Base-by-base conservation (phyloP, 495 filamentous ascomycete species). In the Staphylotrichum tortipilum region DNA sequence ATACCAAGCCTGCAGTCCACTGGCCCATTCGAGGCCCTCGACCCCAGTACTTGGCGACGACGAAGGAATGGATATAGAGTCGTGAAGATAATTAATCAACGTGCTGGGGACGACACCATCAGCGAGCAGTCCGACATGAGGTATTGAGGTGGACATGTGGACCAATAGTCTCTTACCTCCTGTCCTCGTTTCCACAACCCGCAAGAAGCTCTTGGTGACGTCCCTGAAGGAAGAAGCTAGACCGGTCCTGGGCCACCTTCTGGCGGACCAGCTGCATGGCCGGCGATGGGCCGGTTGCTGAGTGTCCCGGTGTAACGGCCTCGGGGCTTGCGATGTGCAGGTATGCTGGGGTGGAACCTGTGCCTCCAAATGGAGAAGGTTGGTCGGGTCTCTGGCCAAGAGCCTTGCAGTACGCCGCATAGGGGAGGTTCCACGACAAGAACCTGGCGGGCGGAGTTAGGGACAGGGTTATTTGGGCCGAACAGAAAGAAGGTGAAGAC, bases 21-120 rank as follows among this genome's bases (percentile, higher is more conserved):
- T 47, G 29, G 9, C 3, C 14, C 40, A 43, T 43, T 44, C 36
- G 51, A 24, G 71, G 71, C 1, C 70, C 71, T 11, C 55, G 57
- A 0, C 70, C 70, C 71, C 68, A 72, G 37, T 64, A 54, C 45
- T 68, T 73, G 10, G 68, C 67, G 6, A 67, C 68, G 47, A 61
- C 69, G 48, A 69, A 73, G 7, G 63, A 58, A 37, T 63, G 69
- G 29, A 66, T 59, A 65, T 67, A 75, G 41, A 66, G 38, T 73
- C 67, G 47, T 75, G 63, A 38, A 73, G 47, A 17, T 36, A 39
- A 12, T 30, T 35, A 24, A 36, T 40, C 14, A 48, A 1, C 18
- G 23, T 40, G n/a, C 36, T 36, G 7, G 10, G n/a, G n/a, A n/a
- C n/a, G n/a, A n/a, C n/a, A n/a, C n/a, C n/a, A n/a, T n/a, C n/a